Evolutionary conservation across 306 rosid genomes (phyloP), one percentile per base, ranked within the genome.

Genomic region (Cicer cuneatum): DNA sequence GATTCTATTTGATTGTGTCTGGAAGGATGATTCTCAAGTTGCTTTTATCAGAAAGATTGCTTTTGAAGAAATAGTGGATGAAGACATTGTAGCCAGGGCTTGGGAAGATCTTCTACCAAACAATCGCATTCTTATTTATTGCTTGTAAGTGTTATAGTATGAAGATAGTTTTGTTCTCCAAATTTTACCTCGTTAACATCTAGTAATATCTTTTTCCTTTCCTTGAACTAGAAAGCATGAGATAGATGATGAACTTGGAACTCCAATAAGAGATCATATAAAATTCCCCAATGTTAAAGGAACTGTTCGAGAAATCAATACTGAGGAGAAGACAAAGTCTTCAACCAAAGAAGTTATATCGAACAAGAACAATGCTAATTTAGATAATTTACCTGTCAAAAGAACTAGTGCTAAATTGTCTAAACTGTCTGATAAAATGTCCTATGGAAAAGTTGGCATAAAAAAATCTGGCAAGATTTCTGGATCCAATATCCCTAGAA

Each of bases 251-350:
- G 83, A 82, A 35, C 46, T 90, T 73, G 88, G 83, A 48, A 94
- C 99, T 72, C 99, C 99, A 38, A 5, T 46, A 6, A 88, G 99
- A 83, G 83, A 92, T 80, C 99, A 94, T 66, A 63, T 94, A 54
- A 89, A 63, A 61, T 94, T 90, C 56, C 96, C 99, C 54, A 42
- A 56, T 39, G 61, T 35, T 78, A 86, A 75, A 79, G 72, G 69
- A 71, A 38, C 60, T 39, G 39, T 77, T 72, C 77, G 13, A 37
- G 80, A 78, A 79, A 78, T 39, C 78, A 81, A 52, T 58, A 35
- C 72, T 1, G 80, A 64, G 57, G 86, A 73, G 66, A 83, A 78
- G 69, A 76, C 75, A 71, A 83, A 75, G 75, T 66, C 60, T 64
- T 74, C 46, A 73, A 84, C 69, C 13, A 58, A 87, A 74, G 84